A percentile compares a stretch with the other conserved stretches of the same genome.
Conservation (phyloP, 2,329 filamentous ascomycete genomes). For the Uncinocarpus reesii region DNA sequence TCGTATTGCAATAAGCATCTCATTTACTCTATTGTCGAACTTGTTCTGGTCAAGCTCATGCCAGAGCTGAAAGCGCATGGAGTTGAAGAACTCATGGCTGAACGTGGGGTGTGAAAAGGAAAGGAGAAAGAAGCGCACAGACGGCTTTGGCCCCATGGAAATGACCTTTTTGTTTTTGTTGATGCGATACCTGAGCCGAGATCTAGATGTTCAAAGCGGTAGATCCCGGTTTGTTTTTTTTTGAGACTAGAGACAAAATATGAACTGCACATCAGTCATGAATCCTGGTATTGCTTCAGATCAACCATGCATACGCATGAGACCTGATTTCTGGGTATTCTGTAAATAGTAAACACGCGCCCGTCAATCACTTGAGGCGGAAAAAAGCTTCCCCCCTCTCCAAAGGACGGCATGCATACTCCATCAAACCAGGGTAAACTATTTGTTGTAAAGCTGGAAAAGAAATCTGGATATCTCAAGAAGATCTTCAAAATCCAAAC, state of each 20-base stretch:
- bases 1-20: conserved; percentile 88
- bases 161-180: too few relatives aligned
- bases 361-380: background rate
- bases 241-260: too few relatives aligned
- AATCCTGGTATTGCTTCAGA: background rate
- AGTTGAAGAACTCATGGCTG: conserved; percentile 61
- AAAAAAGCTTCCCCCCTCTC: too few relatives aligned
- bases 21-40: conserved; percentile 69
- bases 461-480: too few relatives aligned
- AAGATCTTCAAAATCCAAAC: too few relatives aligned
- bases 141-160: too few relatives aligned
- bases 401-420: too few relatives aligned
- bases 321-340: background rate
- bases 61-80: conserved; percentile 70
- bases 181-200: too few relatives aligned
- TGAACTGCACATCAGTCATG: background rate
- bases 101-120: conserved; percentile 44
- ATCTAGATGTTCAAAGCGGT: too few relatives aligned
- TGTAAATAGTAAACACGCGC: background rate
- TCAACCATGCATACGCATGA: background rate
- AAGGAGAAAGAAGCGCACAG: background rate
- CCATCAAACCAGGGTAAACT: too few relatives aligned
- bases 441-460: too few relatives aligned
- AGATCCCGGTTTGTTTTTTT: too few relatives aligned
- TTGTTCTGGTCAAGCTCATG: conserved; percentile 68